Percentiles rank a stretch among this genome's conserved stretches.
These are phyloP conservation scores for Podaxis sp. DNA, from an alignment of 768 basidiomycete species.

Conservation along the genomic window DNA sequence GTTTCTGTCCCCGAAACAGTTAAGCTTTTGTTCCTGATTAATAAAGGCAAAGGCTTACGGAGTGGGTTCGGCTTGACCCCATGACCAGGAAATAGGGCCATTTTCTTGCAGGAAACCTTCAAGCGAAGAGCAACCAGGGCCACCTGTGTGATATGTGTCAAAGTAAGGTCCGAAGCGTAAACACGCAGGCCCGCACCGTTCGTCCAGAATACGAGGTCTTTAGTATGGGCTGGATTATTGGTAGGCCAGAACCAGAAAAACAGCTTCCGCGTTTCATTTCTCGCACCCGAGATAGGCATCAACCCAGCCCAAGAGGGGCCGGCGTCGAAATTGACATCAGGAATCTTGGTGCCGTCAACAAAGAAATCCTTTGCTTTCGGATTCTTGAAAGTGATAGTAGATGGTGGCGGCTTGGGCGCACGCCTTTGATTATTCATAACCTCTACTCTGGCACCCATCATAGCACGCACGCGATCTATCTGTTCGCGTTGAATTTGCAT, in stretches of 20 bases:
- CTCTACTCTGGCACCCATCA: constrained; percentile 29
- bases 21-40: background rate
- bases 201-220: constrained; percentile 77
- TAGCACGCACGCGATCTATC: constrained; percentile 35
- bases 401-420: constrained; percentile 15
- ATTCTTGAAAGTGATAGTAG: constrained; percentile 58
- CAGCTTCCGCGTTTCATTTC: constrained; percentile 70
- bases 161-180: constrained; percentile 20
- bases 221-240: constrained; percentile 63
- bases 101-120: constrained; percentile 75
- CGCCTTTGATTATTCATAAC: constrained; percentile 5
- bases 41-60: constrained; percentile 19
- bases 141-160: constrained; percentile 58
- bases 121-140: constrained; percentile 74
- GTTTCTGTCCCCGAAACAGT: constrained; percentile 33
- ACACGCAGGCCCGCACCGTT: constrained; percentile 40
- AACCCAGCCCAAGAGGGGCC: constrained; percentile 77
- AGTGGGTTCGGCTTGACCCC: constrained; percentile 61
- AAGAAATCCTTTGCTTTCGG: constrained; percentile 60
- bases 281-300: constrained; percentile 59
- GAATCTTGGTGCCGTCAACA: constrained; percentile 64
- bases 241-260: constrained; percentile 89
- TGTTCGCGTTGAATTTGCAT: constrained; percentile 47
- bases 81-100: constrained; percentile 71
- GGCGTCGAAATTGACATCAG: constrained; percentile 68